Percentiles rank a stretch among this genome's conserved stretches.
Conservation (phyloP, 1,284 basidiomycete genomes). For the Neotropicomus parvogracilis region DNA sequence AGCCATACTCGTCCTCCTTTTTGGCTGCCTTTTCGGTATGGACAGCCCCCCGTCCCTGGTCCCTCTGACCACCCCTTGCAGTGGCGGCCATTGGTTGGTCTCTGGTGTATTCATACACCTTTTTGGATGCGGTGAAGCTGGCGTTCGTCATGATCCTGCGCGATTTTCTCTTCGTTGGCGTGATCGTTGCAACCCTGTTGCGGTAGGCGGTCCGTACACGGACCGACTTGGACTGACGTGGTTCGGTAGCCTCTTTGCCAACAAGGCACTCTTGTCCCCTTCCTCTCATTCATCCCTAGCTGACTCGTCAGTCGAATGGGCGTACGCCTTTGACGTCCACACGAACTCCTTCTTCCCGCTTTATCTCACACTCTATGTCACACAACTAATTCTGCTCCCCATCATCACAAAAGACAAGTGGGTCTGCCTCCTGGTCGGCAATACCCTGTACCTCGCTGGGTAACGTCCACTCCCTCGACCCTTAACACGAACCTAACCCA, state of each 20-base stretch:
- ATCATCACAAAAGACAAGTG: constrained; percentile 81
- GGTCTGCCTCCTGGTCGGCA: constrained; percentile 91
- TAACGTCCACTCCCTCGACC: constrained; percentile 36
- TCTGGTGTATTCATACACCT: constrained; percentile 69
- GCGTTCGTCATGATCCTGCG: constrained; percentile 81
- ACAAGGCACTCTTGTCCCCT: constrained; percentile 66
- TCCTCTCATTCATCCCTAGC: constrained; percentile 69
- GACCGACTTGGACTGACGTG: background rate
- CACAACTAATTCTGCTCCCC: constrained; percentile 80
- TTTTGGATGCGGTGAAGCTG: constrained; percentile 56
- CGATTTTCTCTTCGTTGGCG: constrained; percentile 79
- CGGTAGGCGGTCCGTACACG: constrained; percentile 49
- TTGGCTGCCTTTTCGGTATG: constrained; percentile 71
- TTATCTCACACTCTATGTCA: constrained; percentile 83
- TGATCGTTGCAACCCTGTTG: constrained; percentile 70
- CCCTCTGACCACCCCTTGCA: constrained; percentile 27
- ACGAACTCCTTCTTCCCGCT: constrained; percentile 94
- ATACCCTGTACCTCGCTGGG: constrained; percentile 87
- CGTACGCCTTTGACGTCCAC: constrained; percentile 92
- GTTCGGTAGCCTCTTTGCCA: constrained; percentile 61
- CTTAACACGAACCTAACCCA: constrained; percentile 6
- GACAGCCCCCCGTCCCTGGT: background rate
- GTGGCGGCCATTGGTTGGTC: constrained; percentile 83
- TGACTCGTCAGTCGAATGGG: constrained; percentile 82
- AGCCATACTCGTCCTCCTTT: constrained; percentile 83